phyloP scores from a whole-genome alignment of 129 eudicot genomes.

The Pseudognaphalium luteoalbum region DNA sequence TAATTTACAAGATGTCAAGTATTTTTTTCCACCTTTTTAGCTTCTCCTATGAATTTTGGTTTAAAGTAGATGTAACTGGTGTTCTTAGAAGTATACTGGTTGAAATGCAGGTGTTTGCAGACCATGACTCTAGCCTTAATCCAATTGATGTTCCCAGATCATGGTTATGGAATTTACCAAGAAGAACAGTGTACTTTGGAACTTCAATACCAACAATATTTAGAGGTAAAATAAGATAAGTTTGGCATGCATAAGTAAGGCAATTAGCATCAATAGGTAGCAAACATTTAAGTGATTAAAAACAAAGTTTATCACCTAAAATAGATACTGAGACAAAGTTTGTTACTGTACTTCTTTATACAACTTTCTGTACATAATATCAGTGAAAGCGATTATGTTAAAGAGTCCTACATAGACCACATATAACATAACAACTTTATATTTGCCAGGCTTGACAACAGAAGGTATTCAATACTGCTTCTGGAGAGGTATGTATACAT shows the following conservation, averaged over 20 bases:
- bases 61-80: neutral
- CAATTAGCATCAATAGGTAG: neutral
- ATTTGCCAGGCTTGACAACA: constrained; percentile 56
- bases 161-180: constrained; percentile 78
- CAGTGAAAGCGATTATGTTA: constrained; percentile 1
- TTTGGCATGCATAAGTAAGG: neutral
- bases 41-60: constrained; percentile 1
- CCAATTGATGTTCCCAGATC: constrained; percentile 80
- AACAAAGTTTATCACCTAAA: neutral
- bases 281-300: neutral
- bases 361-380: neutral
- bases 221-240: constrained; percentile 53
- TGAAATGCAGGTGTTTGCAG: constrained; percentile 79
- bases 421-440: neutral
- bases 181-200: constrained; percentile 92
- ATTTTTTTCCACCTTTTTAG: neutral
- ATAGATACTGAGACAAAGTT: neutral
- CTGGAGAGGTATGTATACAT: constrained; percentile 71
- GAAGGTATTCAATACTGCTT: constrained; percentile 82
- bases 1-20: constrained; percentile 23
- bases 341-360: neutral
- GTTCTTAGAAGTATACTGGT: neutral
- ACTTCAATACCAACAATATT: constrained; percentile 77
- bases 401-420: neutral
- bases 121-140: constrained; percentile 76